Conservation (phyloP, 495 filamentous ascomycete species). For the Neurospora sp. region DNA sequence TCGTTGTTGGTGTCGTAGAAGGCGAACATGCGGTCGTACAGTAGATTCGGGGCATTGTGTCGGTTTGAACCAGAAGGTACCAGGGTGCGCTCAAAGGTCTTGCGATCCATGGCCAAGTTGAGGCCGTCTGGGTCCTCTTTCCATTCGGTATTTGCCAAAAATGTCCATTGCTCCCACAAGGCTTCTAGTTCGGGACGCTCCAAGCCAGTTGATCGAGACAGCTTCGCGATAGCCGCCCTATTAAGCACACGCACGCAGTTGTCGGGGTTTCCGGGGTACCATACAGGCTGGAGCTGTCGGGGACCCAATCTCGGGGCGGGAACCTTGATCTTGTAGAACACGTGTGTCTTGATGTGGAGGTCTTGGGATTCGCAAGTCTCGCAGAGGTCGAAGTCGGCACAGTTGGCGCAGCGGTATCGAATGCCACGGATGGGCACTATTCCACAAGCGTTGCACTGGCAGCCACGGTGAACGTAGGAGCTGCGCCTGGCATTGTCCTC, state of each 20-base stretch:
- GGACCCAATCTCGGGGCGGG: conserved; percentile 37
- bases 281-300: conserved; percentile 61
- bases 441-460: conserved; percentile 80
- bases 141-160: conserved; percentile 79
- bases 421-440: conserved; percentile 82
- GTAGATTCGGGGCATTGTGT: conserved; percentile 71
- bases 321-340: conserved; percentile 77
- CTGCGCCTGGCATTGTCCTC: conserved; percentile 73
- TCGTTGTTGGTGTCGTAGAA: conserved; percentile 91
- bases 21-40: conserved; percentile 91
- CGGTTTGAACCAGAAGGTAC: conserved; percentile 69
- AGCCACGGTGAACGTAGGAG: conserved; percentile 89
- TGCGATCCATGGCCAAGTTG: conserved; percentile 74
- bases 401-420: conserved; percentile 86
- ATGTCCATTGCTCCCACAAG: conserved; percentile 92
- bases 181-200: conserved; percentile 81
- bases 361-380: conserved; percentile 79
- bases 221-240: conserved; percentile 48
- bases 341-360: conserved; percentile 80
- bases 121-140: conserved; percentile 69
- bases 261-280: conserved; percentile 83
- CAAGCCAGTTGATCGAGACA: conserved; percentile 63
- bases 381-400: conserved; percentile 83
- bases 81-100: conserved; percentile 84
- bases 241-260: conserved; percentile 50